Base-by-base conservation (phyloP, 1,284 basidiomycete species). In the Trametes versicolor region DNA sequence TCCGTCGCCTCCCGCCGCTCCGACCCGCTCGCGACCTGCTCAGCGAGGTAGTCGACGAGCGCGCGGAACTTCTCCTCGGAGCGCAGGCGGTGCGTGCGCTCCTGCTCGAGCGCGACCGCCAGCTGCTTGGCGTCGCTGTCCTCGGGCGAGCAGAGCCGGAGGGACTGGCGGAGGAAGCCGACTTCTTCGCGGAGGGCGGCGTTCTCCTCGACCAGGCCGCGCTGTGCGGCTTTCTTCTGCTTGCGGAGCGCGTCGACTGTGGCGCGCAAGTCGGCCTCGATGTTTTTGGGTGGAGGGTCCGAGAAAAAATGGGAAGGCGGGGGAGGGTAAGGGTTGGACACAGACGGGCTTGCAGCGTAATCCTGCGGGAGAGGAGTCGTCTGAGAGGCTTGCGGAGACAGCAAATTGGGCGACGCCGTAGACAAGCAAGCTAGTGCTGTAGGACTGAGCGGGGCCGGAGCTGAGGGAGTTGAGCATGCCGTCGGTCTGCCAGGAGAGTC, bases 11-110 rank as follows among this genome's bases (percentile, higher is more conserved):
- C 9, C 34, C 61, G 63, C 43, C 61, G 53, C 29, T 61, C 60
- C 4, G 62, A 57, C 25, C 67, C 37, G 48, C 49, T 32, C 19
- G 62, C 62, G 54, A 70, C 51, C 55, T 70, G 64, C 57, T 65
- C 66, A 15, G 62, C 60, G 56, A 70, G 66, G 62, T 62, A 65
- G n/a, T 62, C 57, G 53, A 62, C 66, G 21, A 64, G 63, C 8
- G 65, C 65, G 8, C 34, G 27, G 25, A 60, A 41, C 36, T 52
- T 62, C 59, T 63, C 68, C 47, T 67, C 65, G 10, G 62, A 58
- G 32, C 57, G 64, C 32, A 59, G 43, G 54, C 66, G 65, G 10
- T 53, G 55, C n/a, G 58, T 50, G 25, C 68, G 65, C 39, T 70
- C 68, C 23, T 58, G 61, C 48, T 63, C 62, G 34, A 70, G 58